These are phyloP conservation scores for Akanthomyces muscarius DNA, from an alignment of 2,329 filamentous ascomycete genomes.

Conservation along the genomic window DNA sequence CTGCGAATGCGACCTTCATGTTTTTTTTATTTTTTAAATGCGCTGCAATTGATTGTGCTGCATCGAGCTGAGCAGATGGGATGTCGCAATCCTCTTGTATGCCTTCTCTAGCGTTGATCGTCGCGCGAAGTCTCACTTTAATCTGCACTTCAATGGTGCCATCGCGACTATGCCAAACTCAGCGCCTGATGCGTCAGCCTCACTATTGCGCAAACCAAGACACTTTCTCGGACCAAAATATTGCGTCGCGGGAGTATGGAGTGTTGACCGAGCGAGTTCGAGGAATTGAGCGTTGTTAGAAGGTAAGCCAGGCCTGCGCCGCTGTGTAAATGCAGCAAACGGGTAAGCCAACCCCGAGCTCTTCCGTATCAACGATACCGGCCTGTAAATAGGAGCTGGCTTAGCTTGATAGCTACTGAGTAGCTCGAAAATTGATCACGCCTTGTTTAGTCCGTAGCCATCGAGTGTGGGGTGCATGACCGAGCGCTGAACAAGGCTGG, in stretches of 20 bases:
- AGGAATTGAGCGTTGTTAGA: no score
- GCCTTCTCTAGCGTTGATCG: not conserved
- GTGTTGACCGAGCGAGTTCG: no score
- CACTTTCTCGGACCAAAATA: not conserved
- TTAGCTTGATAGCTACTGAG: no score
- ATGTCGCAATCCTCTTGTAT: constrained; percentile 10
- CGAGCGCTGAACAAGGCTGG: no score
- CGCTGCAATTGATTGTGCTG: not conserved
- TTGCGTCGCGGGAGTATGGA: not conserved
- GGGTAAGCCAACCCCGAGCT: no score
- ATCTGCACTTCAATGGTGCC: constrained; percentile 7
- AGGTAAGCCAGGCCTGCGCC: no score
- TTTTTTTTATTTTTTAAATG: not conserved
- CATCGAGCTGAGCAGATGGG: not conserved
- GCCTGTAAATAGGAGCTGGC: no score
- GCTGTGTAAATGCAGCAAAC: no score
- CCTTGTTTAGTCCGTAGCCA: no score
- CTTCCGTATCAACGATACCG: no score
- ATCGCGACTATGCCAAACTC: not conserved
- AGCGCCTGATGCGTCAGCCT: not conserved
- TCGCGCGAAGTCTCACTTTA: constrained; percentile 6
- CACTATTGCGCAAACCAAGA: constrained; percentile 2
- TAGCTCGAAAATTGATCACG: no score
- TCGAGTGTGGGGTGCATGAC: no score
- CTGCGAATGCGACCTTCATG: not conserved